Evolutionary conservation across 192 early-diverging fungal species (phyloP), one percentile per base, ranked within the genome.

Genomic region (Entomortierella lignicola): DNA sequence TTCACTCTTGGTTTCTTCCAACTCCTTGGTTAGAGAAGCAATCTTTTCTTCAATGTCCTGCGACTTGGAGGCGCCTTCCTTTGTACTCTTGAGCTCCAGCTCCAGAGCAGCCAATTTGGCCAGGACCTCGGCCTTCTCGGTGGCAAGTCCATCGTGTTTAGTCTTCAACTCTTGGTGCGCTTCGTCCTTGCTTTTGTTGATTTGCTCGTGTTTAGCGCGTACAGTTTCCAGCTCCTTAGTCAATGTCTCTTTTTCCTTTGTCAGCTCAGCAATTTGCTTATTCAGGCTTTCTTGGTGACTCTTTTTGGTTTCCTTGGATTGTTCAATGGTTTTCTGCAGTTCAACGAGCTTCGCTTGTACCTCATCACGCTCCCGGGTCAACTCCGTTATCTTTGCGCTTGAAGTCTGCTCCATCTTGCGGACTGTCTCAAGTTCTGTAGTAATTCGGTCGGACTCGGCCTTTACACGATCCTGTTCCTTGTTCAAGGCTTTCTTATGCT

Each of bases 341-440:
- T 44, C 34, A 3, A 41, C 5, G 37, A 61, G 56, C 50, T 58
- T 66, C 12, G 47, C 63, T 23, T 27, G 44, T 5, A 73, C 32
- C 6, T 31, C 25, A 42, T 79, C 74, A 18, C 65, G 69, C 53
- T 83, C 74, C 55, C 63, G 72, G 25, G 50, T 65, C 32, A 82
- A 59, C 3, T 32, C 55, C 8, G 61, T 34, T 5, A 64, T 42
- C 31, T 51, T 63, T 0, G 53, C 52, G 21, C 11, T 39, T 10
- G 68, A 67, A 31, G 29, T 30, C 30, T 30, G 43, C 23, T 67
- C 65, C 15, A 48, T 26, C 21, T 62, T 57, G 17, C 50, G 69
- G 26, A 44, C 47, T 13, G 26, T 31, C 20, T 77, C 65, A 20
- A 77, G 54, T 39, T 69, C 50, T 0, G 1, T 21, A 8, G 26